These are phyloP conservation scores for Monosporascus sp. DNA, from an alignment of 2,329 filamentous ascomycete species.

Conservation along the genomic window DNA sequence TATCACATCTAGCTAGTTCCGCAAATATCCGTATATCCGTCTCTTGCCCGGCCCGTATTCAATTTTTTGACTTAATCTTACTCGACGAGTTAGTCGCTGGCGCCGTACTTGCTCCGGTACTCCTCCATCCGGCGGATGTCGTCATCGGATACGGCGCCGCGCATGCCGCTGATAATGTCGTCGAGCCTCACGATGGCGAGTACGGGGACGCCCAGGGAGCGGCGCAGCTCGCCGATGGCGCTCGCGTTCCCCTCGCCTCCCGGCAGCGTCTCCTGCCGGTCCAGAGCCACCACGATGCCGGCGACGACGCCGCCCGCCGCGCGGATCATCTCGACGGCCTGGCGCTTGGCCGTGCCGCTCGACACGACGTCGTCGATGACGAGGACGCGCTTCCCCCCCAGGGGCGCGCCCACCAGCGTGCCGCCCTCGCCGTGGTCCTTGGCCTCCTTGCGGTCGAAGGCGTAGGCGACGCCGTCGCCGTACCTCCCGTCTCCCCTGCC, in stretches of 20 bases:
- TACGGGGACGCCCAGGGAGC: slow-evolving; percentile 79
- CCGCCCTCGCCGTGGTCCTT: slow-evolving; percentile 96
- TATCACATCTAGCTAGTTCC: too few relatives aligned
- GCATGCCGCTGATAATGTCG: slow-evolving; percentile 71
- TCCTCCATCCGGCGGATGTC: slow-evolving; percentile 65
- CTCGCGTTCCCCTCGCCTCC: slow-evolving; percentile 62
- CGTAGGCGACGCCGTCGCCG: slow-evolving; percentile 53
- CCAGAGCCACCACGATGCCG: slow-evolving; percentile 83
- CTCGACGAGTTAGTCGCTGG: slow-evolving; percentile 41
- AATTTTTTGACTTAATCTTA: neutral
- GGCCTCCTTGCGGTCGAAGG: slow-evolving; percentile 92
- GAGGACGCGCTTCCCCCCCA: slow-evolving; percentile 80
- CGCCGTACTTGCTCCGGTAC: slow-evolving; percentile 64
- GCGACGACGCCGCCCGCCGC: slow-evolving; percentile 79
- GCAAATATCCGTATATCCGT: neutral
- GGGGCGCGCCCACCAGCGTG: slow-evolving; percentile 78
- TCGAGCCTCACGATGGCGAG: slow-evolving; percentile 77
- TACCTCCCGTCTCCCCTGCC: too few relatives aligned
- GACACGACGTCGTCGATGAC: slow-evolving; percentile 97
- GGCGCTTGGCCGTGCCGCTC: slow-evolving; percentile 87
- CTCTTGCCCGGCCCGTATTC: neutral
- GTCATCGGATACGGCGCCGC: slow-evolving; percentile 54
- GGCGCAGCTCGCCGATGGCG: slow-evolving; percentile 79
- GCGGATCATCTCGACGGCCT: slow-evolving; percentile 85
- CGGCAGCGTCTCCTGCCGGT: slow-evolving; percentile 79